phyloP scores from a whole-genome alignment of 2,329 filamentous ascomycete species.

The Xylariaceae sp. region DNA sequence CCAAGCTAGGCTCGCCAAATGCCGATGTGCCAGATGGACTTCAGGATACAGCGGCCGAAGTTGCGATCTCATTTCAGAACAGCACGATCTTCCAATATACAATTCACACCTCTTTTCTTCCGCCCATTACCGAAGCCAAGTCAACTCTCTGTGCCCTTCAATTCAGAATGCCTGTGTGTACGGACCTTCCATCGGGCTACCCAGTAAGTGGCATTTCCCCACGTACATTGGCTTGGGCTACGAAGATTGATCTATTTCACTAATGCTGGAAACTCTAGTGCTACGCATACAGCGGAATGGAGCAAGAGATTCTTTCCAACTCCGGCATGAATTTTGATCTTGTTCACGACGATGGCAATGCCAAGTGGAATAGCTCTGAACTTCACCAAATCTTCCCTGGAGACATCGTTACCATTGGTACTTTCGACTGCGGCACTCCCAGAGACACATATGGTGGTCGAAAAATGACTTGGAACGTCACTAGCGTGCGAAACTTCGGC shows the following conservation, averaged over 20 bases:
- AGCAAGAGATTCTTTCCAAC: conserved; percentile 23
- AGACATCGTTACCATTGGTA: conserved; percentile 21
- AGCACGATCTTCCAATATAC: conserved; percentile 22
- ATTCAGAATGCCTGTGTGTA: conserved; percentile 29
- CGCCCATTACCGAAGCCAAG: conserved; percentile 1
- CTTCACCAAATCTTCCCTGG: conserved; percentile 27
- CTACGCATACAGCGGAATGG: conserved; percentile 26
- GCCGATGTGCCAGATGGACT: conserved; percentile 9
- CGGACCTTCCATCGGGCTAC: conserved; percentile 24
- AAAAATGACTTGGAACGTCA: conserved; percentile 23
- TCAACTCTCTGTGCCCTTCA: conserved; percentile 24
- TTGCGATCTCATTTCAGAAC: conserved; percentile 16
- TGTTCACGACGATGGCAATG: conserved; percentile 11
- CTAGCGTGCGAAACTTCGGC: conserved; percentile 23
- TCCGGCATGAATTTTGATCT: conserved; percentile 26
- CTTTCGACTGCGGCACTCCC: conserved; percentile 22
- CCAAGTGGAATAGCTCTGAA: conserved; percentile 21
- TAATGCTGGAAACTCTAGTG: no score
- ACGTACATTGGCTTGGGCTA: no score
- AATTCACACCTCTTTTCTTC: conserved; percentile 19
- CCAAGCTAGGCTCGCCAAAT: conserved; percentile 14
- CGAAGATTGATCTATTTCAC: no score
- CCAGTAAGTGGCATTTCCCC: no score
- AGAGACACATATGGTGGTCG: conserved; percentile 8
- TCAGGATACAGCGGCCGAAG: conserved; percentile 15